A percentile compares a stretch with the other conserved stretches of the same genome.
Evolutionary conservation across 1,284 basidiomycete genomes (phyloP).

Genomic region (Moesziomyces parantarcticus): DNA sequence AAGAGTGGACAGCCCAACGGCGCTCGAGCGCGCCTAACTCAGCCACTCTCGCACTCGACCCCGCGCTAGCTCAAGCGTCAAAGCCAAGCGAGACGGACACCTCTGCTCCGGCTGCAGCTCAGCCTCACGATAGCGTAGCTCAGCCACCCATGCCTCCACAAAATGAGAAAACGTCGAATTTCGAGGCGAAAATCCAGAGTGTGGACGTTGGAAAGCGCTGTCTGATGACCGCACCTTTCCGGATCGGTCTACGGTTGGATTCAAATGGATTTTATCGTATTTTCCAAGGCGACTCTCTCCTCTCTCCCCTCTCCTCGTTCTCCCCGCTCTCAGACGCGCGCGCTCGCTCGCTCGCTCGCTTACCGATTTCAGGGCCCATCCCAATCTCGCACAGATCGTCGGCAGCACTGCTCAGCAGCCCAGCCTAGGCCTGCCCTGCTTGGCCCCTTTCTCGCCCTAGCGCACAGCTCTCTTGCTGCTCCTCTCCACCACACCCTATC

Average conservation of each 20-base stretch:
- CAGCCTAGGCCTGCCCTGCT: too few species aligned
- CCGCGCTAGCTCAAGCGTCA: not conserved
- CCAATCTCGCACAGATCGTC: not conserved
- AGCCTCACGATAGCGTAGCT: not conserved
- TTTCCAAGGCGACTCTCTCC: not conserved
- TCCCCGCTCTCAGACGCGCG: not conserved
- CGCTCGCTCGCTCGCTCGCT: not conserved
- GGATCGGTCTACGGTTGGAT: slow-evolving; percentile 18
- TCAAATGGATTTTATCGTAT: not conserved
- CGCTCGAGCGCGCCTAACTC: too few species aligned
- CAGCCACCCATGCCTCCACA: slow-evolving; percentile 16
- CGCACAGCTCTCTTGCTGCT: not conserved
- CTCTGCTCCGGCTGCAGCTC: slow-evolving; percentile 13
- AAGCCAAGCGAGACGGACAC: slow-evolving; percentile 21
- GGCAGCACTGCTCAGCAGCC: too few species aligned
- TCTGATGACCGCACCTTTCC: slow-evolving; percentile 39
- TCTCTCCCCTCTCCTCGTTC: too few species aligned
- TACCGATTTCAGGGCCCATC: not conserved
- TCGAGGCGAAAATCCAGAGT: slow-evolving; percentile 1
- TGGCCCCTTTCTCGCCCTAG: not conserved
- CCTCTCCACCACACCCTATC: slow-evolving; percentile 7
- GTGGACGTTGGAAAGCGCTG: slow-evolving; percentile 3
- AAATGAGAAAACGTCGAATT: not conserved
- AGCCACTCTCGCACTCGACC: too few species aligned
- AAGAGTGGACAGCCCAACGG: too few species aligned